Percentiles rank a stretch among this genome's conserved stretches.
phyloP scores from a whole-genome alignment of 441 rosid genomes.

The Eutrema salsugineum region DNA sequence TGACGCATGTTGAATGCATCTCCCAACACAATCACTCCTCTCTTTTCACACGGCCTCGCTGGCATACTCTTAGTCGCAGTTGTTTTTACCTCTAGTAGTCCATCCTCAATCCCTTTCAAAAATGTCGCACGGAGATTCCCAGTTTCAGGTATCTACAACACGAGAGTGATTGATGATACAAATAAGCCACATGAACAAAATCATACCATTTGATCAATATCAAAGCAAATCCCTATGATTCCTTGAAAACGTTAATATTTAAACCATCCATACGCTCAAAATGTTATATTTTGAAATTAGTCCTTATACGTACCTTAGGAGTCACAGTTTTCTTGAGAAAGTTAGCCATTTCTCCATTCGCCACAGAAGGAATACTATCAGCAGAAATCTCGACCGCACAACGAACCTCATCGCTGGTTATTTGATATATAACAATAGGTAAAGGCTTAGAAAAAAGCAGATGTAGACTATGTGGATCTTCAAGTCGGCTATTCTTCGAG shows the following conservation, averaged over 20 bases:
- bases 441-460: neutral
- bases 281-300: neutral
- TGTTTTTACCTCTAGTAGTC: conserved; percentile 36
- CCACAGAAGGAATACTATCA: conserved; percentile 63
- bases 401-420: conserved; percentile 64
- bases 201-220: neutral
- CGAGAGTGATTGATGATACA: neutral
- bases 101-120: conserved; percentile 44
- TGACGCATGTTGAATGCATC: conserved; percentile 70
- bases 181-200: neutral
- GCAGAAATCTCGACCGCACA: conserved; percentile 65
- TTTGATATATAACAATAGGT: conserved; percentile 44
- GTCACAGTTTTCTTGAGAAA: conserved; percentile 53
- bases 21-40: conserved; percentile 55
- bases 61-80: conserved; percentile 50
- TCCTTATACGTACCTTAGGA: conserved; percentile 47
- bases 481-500: conserved; percentile 47
- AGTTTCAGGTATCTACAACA: conserved; percentile 7
- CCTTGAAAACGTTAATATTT: neutral
- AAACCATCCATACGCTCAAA: neutral
- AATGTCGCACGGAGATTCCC: conserved; percentile 38
- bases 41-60: conserved; percentile 36
- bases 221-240: neutral
- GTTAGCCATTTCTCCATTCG: conserved; percentile 59
- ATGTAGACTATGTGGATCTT: neutral